These are phyloP conservation scores for Sonneratia caseolaris DNA, from an alignment of 345 rosid genomes.

Conservation along the genomic window DNA sequence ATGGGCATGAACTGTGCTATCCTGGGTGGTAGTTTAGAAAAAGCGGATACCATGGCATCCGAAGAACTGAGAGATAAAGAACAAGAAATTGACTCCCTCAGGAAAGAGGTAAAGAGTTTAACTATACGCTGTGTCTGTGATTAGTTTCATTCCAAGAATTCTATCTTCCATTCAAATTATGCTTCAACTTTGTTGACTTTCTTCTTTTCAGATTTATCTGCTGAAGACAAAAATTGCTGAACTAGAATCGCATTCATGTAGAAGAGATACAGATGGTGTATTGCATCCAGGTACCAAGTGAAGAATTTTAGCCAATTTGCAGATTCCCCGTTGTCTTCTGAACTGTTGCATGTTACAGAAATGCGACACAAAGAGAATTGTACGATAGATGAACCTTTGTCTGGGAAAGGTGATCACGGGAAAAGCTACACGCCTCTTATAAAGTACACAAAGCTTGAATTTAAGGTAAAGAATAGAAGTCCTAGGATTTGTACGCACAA, in stretches of 20 bases:
- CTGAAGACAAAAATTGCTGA: conserved; percentile 60
- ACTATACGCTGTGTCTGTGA: background rate
- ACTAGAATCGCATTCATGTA: conserved; percentile 34
- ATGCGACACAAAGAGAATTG: conserved; percentile 28
- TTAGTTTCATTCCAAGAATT: background rate
- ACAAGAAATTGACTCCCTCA: conserved; percentile 32
- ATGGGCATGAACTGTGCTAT: conserved; percentile 14
- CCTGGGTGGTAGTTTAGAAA: conserved; percentile 19
- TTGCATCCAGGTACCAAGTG: conserved; percentile 12
- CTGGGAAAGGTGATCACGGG: conserved; percentile 29
- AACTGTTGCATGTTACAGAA: conserved; percentile 3
- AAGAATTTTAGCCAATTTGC: background rate
- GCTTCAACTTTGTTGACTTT: background rate
- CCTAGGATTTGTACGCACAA: background rate
- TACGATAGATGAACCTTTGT: conserved; percentile 15
- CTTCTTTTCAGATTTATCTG: conserved; percentile 42
- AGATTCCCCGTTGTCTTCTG: background rate
- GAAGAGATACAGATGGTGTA: conserved; percentile 16
- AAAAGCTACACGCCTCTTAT: conserved; percentile 66
- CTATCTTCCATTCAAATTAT: background rate
- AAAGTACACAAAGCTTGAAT: conserved; percentile 84
- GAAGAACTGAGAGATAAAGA: conserved; percentile 22
- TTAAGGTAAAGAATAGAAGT: conserved; percentile 40
- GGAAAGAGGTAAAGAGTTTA: conserved; percentile 82
- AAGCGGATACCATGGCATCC: conserved; percentile 17